Conservation (phyloP, 306 rosid genomes). For the Fragaria iinumae region DNA sequence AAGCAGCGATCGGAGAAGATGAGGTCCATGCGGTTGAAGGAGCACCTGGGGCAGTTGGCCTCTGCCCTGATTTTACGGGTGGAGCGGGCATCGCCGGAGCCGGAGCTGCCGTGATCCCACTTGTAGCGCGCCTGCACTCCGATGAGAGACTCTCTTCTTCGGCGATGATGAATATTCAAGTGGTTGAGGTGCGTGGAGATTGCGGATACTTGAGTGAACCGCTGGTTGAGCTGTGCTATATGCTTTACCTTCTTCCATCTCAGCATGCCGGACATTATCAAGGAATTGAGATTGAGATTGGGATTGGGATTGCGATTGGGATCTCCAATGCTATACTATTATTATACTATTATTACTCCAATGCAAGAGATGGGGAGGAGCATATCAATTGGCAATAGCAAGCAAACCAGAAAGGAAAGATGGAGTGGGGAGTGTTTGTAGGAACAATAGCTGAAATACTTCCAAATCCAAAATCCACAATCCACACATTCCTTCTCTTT, state of each 20-base stretch:
- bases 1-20: slow-evolving; percentile 60
- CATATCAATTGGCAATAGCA: background rate
- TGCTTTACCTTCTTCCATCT: slow-evolving; percentile 67
- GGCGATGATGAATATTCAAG: slow-evolving; percentile 34
- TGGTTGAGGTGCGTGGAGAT: slow-evolving; percentile 57
- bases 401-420: background rate
- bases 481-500: background rate
- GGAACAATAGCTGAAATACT: slow-evolving; percentile 6
- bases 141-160: slow-evolving; percentile 51
- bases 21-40: slow-evolving; percentile 64
- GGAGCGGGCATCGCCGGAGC: slow-evolving; percentile 46
- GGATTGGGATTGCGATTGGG: background rate
- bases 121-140: slow-evolving; percentile 80
- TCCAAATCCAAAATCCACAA: background rate
- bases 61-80: slow-evolving; percentile 81
- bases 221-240: slow-evolving; percentile 35
- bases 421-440: slow-evolving; percentile 12
- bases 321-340: slow-evolving; percentile 1
- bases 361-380: background rate
- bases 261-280: slow-evolving; percentile 41
- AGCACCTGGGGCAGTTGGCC: slow-evolving; percentile 88
- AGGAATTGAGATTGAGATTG: background rate
- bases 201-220: slow-evolving; percentile 40
- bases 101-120: slow-evolving; percentile 94
- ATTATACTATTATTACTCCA: background rate